A percentile compares a stretch with the other conserved stretches of the same genome.
Evolutionary conservation across 2,329 filamentous ascomycete genomes (phyloP).

Genomic region (Bipolaris victoriae): DNA sequence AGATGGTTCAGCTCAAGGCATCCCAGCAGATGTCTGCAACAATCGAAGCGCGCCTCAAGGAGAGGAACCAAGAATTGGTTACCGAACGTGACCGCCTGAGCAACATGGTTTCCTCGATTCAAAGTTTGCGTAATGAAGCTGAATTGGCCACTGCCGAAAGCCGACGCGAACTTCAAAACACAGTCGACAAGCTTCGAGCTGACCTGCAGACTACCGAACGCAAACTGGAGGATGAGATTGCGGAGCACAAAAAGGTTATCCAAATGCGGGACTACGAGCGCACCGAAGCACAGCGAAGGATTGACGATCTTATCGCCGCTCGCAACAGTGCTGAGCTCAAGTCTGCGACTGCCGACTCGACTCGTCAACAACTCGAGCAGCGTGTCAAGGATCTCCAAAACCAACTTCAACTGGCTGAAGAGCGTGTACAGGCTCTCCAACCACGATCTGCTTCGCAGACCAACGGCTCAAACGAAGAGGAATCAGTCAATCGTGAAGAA

Average conservation of each 20-base stretch:
- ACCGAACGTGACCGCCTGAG: constrained; percentile 87
- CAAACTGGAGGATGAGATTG: constrained; percentile 80
- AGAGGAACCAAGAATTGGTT: constrained; percentile 83
- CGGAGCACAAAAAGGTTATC: constrained; percentile 82
- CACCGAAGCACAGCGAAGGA: constrained; percentile 85
- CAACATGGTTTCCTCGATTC: constrained; percentile 79
- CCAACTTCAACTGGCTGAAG: constrained; percentile 86
- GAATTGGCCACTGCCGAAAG: constrained; percentile 83
- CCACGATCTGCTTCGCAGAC: constrained; percentile 62
- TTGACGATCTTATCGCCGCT: constrained; percentile 86
- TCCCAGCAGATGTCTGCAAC: constrained; percentile 95
- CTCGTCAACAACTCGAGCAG: constrained; percentile 84
- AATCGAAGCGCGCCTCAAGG: constrained; percentile 84
- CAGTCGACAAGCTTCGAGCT: constrained; percentile 77
- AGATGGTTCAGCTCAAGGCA: constrained; percentile 90
- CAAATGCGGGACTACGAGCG: constrained; percentile 89
- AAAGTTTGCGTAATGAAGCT: constrained; percentile 89
- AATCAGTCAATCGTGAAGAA: constrained; percentile 70
- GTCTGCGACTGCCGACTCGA: constrained; percentile 83
- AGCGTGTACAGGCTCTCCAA: constrained; percentile 80
- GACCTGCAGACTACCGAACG: constrained; percentile 81
- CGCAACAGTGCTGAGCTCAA: constrained; percentile 85
- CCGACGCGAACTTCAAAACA: constrained; percentile 77
- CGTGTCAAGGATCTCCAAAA: constrained; percentile 88
- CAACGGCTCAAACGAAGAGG: constrained; percentile 53